Percentiles rank a stretch among this genome's conserved stretches.
These are phyloP conservation scores for Talaromyces nanjingensis DNA, from an alignment of 495 filamentous ascomycete species.

Conservation along the genomic window DNA sequence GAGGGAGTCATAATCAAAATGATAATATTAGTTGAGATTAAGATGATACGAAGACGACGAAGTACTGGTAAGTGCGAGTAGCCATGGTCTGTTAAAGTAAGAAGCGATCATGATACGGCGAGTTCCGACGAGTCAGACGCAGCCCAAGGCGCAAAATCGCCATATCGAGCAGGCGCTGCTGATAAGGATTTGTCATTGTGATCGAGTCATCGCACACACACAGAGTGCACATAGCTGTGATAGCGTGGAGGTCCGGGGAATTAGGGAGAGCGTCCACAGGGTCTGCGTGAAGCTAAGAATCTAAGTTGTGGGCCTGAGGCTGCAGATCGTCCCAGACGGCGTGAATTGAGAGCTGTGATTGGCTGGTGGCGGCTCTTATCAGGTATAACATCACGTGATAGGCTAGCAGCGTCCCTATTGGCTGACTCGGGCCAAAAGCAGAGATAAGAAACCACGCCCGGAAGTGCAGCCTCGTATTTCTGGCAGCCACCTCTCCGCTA, in stretches of 20 bases:
- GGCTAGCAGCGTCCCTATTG: not conserved
- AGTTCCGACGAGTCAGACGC: not conserved
- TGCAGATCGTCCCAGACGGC: not conserved
- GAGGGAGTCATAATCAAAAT: not conserved
- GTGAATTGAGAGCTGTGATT: not conserved
- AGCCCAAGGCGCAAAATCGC: not conserved
- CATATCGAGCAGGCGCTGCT: not conserved
- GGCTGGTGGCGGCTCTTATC: not conserved
- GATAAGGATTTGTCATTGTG: slow-evolving; percentile 4
- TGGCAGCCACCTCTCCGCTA: not conserved
- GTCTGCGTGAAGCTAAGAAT: not conserved
- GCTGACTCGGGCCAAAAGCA: not conserved
- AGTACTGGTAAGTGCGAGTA: not conserved
- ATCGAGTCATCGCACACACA: not conserved
- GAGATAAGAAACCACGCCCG: not conserved
- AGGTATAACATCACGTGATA: not conserved
- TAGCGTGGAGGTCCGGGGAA: slow-evolving; percentile 1
- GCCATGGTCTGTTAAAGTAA: not conserved
- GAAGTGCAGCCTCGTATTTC: not conserved
- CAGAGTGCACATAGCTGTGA: not conserved
- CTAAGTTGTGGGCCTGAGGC: not conserved
- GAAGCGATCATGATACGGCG: not conserved
- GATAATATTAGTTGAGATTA: not conserved
- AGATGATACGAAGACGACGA: not conserved
- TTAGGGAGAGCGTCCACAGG: not conserved